Percentiles rank a stretch among this genome's conserved stretches.
phyloP scores from a whole-genome alignment of 257 asterid genomes.

The Penstemon eatonii region DNA sequence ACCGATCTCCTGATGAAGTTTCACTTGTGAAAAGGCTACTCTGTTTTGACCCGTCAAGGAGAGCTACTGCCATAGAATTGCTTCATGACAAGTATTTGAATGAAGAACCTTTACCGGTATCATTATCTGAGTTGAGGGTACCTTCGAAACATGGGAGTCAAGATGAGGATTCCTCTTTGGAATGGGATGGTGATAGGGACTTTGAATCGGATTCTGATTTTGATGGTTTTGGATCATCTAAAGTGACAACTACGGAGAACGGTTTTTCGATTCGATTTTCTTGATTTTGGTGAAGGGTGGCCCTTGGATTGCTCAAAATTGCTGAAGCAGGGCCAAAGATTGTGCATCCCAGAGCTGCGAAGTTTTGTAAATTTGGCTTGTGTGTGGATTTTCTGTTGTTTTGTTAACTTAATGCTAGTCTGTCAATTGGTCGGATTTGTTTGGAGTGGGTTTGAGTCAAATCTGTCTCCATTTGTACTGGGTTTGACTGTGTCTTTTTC shows the following conservation, averaged over 20 bases:
- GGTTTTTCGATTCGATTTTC: constrained; percentile 71
- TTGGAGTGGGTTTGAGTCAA: too few relatives aligned
- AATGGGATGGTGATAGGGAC: constrained; percentile 53
- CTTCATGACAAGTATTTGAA: constrained; percentile 78
- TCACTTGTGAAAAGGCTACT: constrained; percentile 58
- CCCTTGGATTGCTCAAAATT: not conserved
- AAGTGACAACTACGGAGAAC: constrained; percentile 45
- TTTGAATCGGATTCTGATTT: constrained; percentile 68
- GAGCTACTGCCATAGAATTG: constrained; percentile 81
- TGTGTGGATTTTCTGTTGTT: not conserved
- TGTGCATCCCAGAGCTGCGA: not conserved
- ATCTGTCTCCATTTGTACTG: too few relatives aligned
- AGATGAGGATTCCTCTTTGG: constrained; percentile 55
- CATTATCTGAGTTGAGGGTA: constrained; percentile 63
- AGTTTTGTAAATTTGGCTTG: not conserved
- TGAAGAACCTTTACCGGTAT: constrained; percentile 76
- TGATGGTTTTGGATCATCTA: constrained; percentile 64
- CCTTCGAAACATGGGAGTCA: constrained; percentile 55
- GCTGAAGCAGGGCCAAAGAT: not conserved
- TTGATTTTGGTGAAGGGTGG: constrained; percentile 26
- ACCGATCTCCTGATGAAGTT: constrained; percentile 66
- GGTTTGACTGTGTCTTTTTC: too few relatives aligned
- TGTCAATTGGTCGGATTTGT: too few relatives aligned
- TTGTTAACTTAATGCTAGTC: too few relatives aligned
- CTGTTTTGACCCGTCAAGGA: constrained; percentile 63